A percentile compares a stretch with the other conserved stretches of the same genome.
Conservation (phyloP, 306 rosid species). For the Castanea crenata region DNA sequence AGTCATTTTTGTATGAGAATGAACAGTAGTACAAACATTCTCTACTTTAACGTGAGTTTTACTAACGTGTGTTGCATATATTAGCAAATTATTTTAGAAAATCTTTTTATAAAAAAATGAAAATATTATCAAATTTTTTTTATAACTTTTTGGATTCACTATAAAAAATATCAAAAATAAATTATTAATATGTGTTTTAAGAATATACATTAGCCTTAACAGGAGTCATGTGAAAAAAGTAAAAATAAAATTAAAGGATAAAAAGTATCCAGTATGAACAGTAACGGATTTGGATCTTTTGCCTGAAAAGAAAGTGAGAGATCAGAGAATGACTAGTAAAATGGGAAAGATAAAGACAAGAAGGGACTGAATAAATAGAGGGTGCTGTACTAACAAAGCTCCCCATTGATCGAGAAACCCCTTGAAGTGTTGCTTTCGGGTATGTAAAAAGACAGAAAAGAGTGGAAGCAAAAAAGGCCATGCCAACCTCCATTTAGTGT, state of each 20-base stretch:
- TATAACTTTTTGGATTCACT: accelerated
- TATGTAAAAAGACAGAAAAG: slow-evolving; percentile 48
- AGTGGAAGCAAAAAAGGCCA: slow-evolving; percentile 47
- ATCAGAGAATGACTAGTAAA: slow-evolving; percentile 18
- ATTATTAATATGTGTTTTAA: accelerated
- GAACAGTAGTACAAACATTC: no score
- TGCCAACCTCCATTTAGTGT: slow-evolving; percentile 13
- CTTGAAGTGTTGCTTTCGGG: slow-evolving; percentile 72
- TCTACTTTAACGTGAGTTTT: no score
- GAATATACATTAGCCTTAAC: accelerated
- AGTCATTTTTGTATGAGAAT: no score
- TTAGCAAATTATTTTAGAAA: no score
- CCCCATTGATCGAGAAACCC: slow-evolving; percentile 66
- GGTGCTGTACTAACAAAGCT: slow-evolving; percentile 37
- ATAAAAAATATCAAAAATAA: no score
- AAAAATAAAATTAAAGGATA: slow-evolving; percentile 13
- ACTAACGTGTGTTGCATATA: no score
- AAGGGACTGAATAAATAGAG: slow-evolving; percentile 6
- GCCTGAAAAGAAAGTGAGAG: slow-evolving; percentile 20
- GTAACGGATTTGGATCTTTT: slow-evolving; percentile 47
- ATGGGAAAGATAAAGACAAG: slow-evolving; percentile 28
- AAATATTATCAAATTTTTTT: no score
- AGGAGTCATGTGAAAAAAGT: not conserved
- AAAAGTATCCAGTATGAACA: slow-evolving; percentile 46
- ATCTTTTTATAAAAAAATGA: no score